These are phyloP conservation scores for Shiraia sp. DNA, from an alignment of 2,329 filamentous ascomycete species.

Conservation along the genomic window DNA sequence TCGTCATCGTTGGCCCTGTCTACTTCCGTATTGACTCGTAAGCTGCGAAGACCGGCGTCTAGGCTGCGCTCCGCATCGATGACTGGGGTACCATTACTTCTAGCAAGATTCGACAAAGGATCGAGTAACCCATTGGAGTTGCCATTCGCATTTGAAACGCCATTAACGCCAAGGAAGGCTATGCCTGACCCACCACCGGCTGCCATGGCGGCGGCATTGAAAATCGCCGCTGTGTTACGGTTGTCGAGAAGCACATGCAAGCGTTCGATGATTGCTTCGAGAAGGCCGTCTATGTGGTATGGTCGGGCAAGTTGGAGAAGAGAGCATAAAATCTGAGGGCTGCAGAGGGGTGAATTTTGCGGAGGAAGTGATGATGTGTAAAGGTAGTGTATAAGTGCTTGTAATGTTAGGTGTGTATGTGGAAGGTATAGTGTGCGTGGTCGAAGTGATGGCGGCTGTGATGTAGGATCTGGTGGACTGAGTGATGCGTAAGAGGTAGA, in stretches of 20 bases:
- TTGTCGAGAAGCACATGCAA: constrained; percentile 89
- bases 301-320: constrained; percentile 90
- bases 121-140: constrained; percentile 25
- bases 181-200: constrained; percentile 89
- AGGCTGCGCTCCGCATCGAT: constrained; percentile 31
- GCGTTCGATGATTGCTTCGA: constrained; percentile 90
- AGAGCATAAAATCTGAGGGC: constrained; percentile 93
- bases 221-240: constrained; percentile 92
- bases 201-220: constrained; percentile 98
- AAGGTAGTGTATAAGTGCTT: constrained; percentile 87
- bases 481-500: constrained; percentile 48
- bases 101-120: neutral
- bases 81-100: constrained; percentile 8
- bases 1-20: constrained; percentile 38
- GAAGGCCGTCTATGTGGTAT: constrained; percentile 87
- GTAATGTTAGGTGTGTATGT: constrained; percentile 85
- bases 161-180: constrained; percentile 56
- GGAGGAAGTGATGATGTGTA: constrained; percentile 90
- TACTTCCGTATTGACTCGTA: constrained; percentile 58
- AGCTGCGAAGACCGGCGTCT: constrained; percentile 40
- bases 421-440: constrained; percentile 90
- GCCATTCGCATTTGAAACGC: constrained; percentile 30
- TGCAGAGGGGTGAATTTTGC: constrained; percentile 76
- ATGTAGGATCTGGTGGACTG: constrained; percentile 58
- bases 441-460: constrained; percentile 64